Evolutionary conservation across 495 filamentous ascomycete genomes (phyloP).

Genomic region (Trichocladium antarcticum): DNA sequence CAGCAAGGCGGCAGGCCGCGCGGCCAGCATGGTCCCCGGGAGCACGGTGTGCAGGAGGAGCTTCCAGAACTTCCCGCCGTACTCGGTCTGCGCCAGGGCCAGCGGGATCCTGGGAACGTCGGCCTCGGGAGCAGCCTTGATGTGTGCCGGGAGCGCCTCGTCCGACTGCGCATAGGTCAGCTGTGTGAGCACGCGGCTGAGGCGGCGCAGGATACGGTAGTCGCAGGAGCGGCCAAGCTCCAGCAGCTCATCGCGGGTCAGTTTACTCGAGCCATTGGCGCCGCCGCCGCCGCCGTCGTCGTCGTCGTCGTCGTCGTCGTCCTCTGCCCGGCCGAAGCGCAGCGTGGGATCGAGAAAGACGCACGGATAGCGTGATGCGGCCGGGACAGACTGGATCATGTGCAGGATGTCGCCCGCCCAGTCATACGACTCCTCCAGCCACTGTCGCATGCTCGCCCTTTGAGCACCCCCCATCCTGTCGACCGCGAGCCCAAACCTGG

Average conservation of each 20-base stretch:
- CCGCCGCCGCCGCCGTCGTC: slow-evolving; percentile 12
- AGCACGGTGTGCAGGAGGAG: slow-evolving; percentile 35
- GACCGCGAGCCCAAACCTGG: slow-evolving; percentile 27
- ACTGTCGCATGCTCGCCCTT: slow-evolving; percentile 30
- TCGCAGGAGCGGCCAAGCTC: slow-evolving; percentile 40
- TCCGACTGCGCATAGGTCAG: slow-evolving; percentile 31
- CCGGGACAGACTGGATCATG: slow-evolving; percentile 35
- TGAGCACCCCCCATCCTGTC: slow-evolving; percentile 22
- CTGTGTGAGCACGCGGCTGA: slow-evolving; percentile 34
- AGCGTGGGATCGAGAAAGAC: slow-evolving; percentile 39
- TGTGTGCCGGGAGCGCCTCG: slow-evolving; percentile 33
- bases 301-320: slow-evolving; percentile 13
- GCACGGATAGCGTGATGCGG: slow-evolving; percentile 38
- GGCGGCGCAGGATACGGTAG: slow-evolving; percentile 28
- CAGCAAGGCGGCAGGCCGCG: slow-evolving; percentile 33
- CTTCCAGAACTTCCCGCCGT: slow-evolving; percentile 32
- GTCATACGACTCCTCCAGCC: slow-evolving; percentile 41
- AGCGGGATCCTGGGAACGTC: slow-evolving; percentile 31
- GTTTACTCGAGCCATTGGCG: slow-evolving; percentile 14
- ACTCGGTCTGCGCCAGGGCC: slow-evolving; percentile 23
- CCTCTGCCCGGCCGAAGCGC: slow-evolving; percentile 16
- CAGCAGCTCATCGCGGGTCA: slow-evolving; percentile 34
- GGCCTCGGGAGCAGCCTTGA: slow-evolving; percentile 16
- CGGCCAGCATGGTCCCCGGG: slow-evolving; percentile 33
- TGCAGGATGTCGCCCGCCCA: slow-evolving; percentile 29